Evolutionary conservation across 352 stramenopile species (phyloP).

Genomic region (Albugo candida): DNA sequence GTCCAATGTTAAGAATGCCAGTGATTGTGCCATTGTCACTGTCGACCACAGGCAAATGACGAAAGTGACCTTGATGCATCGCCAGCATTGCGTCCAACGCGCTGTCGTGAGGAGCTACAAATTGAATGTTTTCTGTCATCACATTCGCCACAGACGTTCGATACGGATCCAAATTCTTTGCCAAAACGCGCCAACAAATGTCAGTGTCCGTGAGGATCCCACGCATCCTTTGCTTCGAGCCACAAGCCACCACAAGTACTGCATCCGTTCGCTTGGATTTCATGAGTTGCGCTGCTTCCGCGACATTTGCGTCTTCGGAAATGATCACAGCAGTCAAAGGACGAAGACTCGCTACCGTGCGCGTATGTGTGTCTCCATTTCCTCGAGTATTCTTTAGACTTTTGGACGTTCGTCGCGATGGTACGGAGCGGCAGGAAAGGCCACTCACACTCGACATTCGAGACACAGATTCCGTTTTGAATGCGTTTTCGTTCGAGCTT

Average conservation of each 20-base stretch:
- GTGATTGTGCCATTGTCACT: slow-evolving; percentile 70
- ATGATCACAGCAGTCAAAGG: slow-evolving; percentile 61
- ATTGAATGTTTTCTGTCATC: slow-evolving; percentile 94
- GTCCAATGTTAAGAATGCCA: slow-evolving; percentile 95
- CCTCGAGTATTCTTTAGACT: no score
- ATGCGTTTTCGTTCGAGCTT: slow-evolving; percentile 25
- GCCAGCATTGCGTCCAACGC: slow-evolving; percentile 92
- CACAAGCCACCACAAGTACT: slow-evolving; percentile 75
- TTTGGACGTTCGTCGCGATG: not conserved
- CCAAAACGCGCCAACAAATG: slow-evolving; percentile 85
- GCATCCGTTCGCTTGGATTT: slow-evolving; percentile 84
- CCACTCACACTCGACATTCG: slow-evolving; percentile 17
- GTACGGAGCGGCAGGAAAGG: not conserved
- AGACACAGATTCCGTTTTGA: slow-evolving; percentile 25
- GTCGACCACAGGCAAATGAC: slow-evolving; percentile 88
- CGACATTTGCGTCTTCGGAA: slow-evolving; percentile 53
- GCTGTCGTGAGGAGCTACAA: slow-evolving; percentile 83
- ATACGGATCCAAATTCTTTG: slow-evolving; percentile 56
- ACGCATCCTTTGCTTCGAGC: slow-evolving; percentile 46
- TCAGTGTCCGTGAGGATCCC: slow-evolving; percentile 95
- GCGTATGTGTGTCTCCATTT: no score
- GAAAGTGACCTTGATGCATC: slow-evolving; percentile 96
- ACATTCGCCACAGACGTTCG: slow-evolving; percentile 61
- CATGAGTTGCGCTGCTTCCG: slow-evolving; percentile 79
- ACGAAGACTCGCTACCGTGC: slow-evolving; percentile 63